phyloP scores from a whole-genome alignment of 257 asterid genomes.

The Galeopsis tetrahit region DNA sequence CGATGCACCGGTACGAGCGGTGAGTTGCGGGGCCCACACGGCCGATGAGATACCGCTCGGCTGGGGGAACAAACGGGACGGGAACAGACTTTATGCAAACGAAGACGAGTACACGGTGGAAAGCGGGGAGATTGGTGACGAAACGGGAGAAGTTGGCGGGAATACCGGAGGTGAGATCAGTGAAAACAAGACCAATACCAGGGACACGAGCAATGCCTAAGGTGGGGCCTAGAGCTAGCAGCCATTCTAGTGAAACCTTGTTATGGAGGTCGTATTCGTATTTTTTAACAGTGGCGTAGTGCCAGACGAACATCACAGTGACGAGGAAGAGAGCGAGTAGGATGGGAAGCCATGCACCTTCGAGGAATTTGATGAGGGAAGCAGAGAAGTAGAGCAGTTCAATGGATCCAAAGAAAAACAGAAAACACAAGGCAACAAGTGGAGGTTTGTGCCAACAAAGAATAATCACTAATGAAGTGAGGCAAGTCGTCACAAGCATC shows the following conservation, averaged over 20 bases:
- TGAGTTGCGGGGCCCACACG: constrained; percentile 93
- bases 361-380: constrained; percentile 84
- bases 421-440: constrained; percentile 68
- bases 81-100: constrained; percentile 90
- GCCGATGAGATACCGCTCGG: constrained; percentile 85
- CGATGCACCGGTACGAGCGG: constrained; percentile 90
- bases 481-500: constrained; percentile 97
- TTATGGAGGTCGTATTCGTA: constrained; percentile 93
- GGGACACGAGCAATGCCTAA: constrained; percentile 94
- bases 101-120: constrained; percentile 84
- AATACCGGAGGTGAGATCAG: constrained; percentile 90
- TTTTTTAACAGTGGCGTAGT: constrained; percentile 80
- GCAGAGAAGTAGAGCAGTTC: constrained; percentile 92
- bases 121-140: constrained; percentile 95
- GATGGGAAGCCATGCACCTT: constrained; percentile 99
- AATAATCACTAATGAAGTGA: constrained; percentile 85
- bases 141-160: constrained; percentile 96
- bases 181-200: constrained; percentile 87
- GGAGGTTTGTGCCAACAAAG: constrained; percentile 97
- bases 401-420: constrained; percentile 84
- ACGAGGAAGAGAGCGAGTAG: constrained; percentile 92
- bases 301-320: constrained; percentile 96
- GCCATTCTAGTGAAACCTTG: constrained; percentile 92
- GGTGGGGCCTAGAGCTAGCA: constrained; percentile 94
- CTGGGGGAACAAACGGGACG: constrained; percentile 82